Evolutionary conservation across 106 monocot species (phyloP), one percentile per base, ranked within the genome.

Genomic region (Dioscorea dumetorum): DNA sequence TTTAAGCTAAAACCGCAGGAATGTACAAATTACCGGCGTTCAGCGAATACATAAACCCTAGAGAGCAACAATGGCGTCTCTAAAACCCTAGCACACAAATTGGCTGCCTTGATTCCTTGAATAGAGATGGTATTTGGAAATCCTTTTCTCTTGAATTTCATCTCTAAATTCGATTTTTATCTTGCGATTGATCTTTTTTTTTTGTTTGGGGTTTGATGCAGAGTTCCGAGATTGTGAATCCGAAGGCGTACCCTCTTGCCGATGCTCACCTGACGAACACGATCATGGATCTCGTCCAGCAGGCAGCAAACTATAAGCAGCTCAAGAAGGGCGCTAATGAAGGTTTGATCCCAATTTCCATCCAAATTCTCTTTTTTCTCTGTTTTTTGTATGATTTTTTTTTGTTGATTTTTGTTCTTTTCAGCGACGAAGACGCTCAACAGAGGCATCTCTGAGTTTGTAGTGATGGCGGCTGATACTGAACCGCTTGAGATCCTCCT

Each of bases 241-340:
- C 94, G 4, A 94, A 94, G 71, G 90, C 94, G 32, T 94, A 90
- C 59, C 94, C 94, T 60, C 67, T 94, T 74, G 94, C 94, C 0
- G 90, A 94, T 56, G 82, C 90, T 12, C 94, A 94, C 76, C 74
- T 94, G 12, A 82, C 94, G 31, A 90, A 87, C 9, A 83, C 90
- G 8, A 94, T 94, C 7, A 48, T 94, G 67, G 94, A 94, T 60
- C 87, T 94, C 50, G 67, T 94, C 63, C 94, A 90, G 57, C 90
- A 90, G 60, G 94, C 94, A 4, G 75, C 90, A 31, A 94, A 94
- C 65, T 94, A 87, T 74, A 94, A 94, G 76, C 94, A 90, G 74
- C 87, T 90, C 66, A 94, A 90, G 78, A 94, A 94, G 78, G 94
- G 90, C 1, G 94, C 94, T 12, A 94, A 90, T 34, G 94, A 94